Conservation (phyloP, 2,329 filamentous ascomycete genomes). For the Neonectria sp. region DNA sequence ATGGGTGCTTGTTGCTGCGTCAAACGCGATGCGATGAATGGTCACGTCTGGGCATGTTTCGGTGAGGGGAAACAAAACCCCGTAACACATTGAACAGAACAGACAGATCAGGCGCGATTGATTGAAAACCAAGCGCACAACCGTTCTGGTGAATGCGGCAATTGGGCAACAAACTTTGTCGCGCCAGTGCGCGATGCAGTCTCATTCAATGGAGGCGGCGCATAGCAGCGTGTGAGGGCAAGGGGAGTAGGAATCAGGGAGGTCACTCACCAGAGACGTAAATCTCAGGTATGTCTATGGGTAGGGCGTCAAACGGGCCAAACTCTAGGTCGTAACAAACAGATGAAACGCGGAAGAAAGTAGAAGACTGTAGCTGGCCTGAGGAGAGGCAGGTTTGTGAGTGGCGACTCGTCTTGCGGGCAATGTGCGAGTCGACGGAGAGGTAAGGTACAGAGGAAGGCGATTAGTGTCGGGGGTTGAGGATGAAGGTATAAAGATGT, state of each 20-base stretch:
- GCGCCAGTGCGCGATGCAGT: constrained; percentile 16
- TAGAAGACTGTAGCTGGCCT: constrained; percentile 31
- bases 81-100: constrained; percentile 30
- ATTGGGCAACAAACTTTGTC: constrained; percentile 22
- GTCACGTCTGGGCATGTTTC: constrained; percentile 20
- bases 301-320: constrained; percentile 46
- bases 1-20: constrained; percentile 33
- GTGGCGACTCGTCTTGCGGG: constrained; percentile 42
- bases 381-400: constrained; percentile 37
- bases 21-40: constrained; percentile 31
- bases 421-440: constrained; percentile 41
- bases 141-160: constrained; percentile 12
- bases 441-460: constrained; percentile 39
- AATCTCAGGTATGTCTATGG: constrained; percentile 49
- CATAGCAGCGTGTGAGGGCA: constrained; percentile 9
- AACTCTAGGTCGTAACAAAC: constrained; percentile 49
- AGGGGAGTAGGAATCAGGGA: constrained; percentile 17
- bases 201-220: constrained; percentile 6
- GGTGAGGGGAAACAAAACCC: constrained; percentile 36
- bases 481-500: constrained; percentile 48
- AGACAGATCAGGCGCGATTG: constrained; percentile 18
- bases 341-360: constrained; percentile 41
- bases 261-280: constrained; percentile 44
- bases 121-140: constrained; percentile 29
- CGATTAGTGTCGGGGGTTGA: constrained; percentile 44